Evolutionary conservation across 345 rosid genomes (phyloP).

Genomic region (Bruguiera gymnorhiza): DNA sequence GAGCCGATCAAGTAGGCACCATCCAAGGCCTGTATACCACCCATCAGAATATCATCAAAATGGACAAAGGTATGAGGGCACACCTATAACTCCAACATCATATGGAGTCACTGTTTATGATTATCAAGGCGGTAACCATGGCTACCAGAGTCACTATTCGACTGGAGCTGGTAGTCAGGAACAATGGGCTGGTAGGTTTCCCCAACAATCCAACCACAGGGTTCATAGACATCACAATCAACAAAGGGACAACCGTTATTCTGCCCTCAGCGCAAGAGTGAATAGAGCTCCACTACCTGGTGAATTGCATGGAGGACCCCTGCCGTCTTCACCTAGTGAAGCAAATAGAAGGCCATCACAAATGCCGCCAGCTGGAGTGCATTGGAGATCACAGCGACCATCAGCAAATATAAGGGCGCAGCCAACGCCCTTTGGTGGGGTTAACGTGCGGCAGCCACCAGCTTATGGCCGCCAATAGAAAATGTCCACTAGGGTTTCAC

Average conservation of each 20-base stretch:
- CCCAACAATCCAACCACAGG: conserved; percentile 35
- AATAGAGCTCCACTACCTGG: conserved; percentile 21
- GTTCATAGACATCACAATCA: conserved; percentile 36
- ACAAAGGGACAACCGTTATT: conserved; percentile 33
- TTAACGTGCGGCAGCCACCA: no score
- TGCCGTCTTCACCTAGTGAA: conserved; percentile 11
- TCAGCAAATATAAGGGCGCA: neutral
- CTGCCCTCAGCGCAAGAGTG: conserved; percentile 34
- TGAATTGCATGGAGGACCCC: neutral
- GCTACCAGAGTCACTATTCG: conserved; percentile 36
- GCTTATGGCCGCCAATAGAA: conserved; percentile 8
- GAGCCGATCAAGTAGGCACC: conserved; percentile 19
- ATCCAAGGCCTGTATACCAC: conserved; percentile 17
- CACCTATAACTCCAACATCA: conserved; percentile 17
- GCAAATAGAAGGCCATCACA: conserved; percentile 10
- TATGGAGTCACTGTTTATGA: conserved; percentile 6
- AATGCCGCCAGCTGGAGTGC: conserved; percentile 8
- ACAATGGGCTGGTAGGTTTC: conserved; percentile 34
- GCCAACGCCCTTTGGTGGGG: no score
- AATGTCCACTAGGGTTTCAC: no score
- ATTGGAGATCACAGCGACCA: conserved; percentile 8
- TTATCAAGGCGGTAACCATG: conserved; percentile 32
- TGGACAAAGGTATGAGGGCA: conserved; percentile 29
- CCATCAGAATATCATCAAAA: conserved; percentile 20
- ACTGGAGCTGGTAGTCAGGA: conserved; percentile 29